Evolutionary conservation across 1,139 yeast species (phyloP).

Genomic region (Lodderomyces theae): DNA sequence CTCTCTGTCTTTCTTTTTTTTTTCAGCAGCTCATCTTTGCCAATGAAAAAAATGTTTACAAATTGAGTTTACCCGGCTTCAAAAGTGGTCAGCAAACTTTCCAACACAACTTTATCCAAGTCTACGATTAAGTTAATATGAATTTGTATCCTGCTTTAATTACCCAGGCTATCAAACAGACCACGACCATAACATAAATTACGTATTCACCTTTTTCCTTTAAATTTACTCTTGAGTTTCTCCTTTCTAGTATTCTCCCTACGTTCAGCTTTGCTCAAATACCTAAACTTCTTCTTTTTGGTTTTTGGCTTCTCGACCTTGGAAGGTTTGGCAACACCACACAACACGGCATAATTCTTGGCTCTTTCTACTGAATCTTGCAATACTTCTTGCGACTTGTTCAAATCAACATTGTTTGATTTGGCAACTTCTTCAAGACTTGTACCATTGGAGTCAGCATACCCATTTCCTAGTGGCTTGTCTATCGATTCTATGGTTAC

Average conservation of each 20-base stretch:
- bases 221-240: constrained; percentile 24
- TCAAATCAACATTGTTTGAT: constrained; percentile 61
- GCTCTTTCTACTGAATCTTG: constrained; percentile 67
- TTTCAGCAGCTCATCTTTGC: not conserved
- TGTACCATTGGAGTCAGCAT: constrained; percentile 9
- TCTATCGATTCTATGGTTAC: constrained; percentile 60
- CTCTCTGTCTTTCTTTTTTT: not conserved
- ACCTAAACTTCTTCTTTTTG: constrained; percentile 78
- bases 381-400: constrained; percentile 57
- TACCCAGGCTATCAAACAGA: too few relatives aligned
- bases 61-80: constrained; percentile 2
- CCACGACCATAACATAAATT: too few relatives aligned
- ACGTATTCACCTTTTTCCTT: constrained; percentile 12
- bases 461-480: constrained; percentile 39
- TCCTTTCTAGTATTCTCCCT: constrained; percentile 64
- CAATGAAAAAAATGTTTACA: too few relatives aligned
- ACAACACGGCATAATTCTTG: constrained; percentile 65
- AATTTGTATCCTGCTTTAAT: too few relatives aligned
- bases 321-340: constrained; percentile 48
- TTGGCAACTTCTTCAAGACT: constrained; percentile 53
- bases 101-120: too few relatives aligned
- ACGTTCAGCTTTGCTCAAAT: constrained; percentile 76
- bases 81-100: too few relatives aligned
- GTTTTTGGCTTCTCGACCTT: constrained; percentile 14
- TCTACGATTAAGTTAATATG: too few relatives aligned